Evolutionary conservation across 2,329 filamentous ascomycete genomes (phyloP).

Genomic region (Fusarium caatingaense): DNA sequence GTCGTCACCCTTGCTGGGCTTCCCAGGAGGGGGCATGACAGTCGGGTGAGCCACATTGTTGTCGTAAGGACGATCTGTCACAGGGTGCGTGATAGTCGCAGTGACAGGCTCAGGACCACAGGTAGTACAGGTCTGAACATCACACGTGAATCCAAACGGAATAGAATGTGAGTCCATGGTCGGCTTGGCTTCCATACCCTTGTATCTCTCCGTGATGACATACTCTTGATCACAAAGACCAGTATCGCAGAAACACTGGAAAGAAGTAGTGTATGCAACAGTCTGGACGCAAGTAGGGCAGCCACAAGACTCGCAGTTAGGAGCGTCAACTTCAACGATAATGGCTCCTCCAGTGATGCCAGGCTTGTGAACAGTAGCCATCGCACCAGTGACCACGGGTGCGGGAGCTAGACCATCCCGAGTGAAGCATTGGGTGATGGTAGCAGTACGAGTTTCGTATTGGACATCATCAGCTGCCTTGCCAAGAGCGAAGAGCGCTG

Average conservation of each 20-base stretch:
- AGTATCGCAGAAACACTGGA: constrained; percentile 18
- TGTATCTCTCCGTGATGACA: constrained; percentile 29
- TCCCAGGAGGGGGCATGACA: not conserved
- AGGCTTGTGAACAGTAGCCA: constrained; percentile 11
- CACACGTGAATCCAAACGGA: constrained; percentile 29
- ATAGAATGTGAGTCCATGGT: constrained; percentile 8
- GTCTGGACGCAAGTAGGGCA: constrained; percentile 29
- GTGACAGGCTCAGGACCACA: constrained; percentile 27
- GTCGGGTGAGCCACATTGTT: constrained; percentile 11
- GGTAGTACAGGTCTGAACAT: constrained; percentile 28
- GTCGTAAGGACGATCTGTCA: constrained; percentile 53
- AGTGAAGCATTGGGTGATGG: constrained; percentile 31
- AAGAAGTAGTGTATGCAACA: constrained; percentile 20
- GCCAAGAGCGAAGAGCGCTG: not conserved
- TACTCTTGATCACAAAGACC: constrained; percentile 32
- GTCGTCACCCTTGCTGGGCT: not conserved
- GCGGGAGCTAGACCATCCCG: not conserved
- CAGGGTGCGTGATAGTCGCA: constrained; percentile 32
- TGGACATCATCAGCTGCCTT: constrained; percentile 6
- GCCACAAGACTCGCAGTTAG: constrained; percentile 29
- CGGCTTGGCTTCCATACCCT: constrained; percentile 22
- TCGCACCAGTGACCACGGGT: not conserved
- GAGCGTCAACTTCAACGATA: constrained; percentile 24
- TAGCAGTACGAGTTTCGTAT: constrained; percentile 20
- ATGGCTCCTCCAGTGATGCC: constrained; percentile 24